Evolutionary conservation across 1,284 basidiomycete species (phyloP), one percentile per base, ranked within the genome.

Genomic region (Mycena sp.): DNA sequence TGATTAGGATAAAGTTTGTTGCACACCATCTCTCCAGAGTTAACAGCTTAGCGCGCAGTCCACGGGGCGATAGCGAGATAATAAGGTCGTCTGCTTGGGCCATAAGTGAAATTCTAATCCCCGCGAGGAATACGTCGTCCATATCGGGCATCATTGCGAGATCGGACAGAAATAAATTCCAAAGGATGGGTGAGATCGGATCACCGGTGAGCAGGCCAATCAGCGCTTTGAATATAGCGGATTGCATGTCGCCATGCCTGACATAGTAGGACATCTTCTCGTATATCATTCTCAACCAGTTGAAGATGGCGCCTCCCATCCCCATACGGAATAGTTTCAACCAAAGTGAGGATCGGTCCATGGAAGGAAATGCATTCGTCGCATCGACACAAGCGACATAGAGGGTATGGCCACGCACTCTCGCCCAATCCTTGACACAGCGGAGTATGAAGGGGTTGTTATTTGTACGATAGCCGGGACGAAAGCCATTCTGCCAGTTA

Each of bases 121-220:
- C 70, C 14, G n/a, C 49, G 1, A 79, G 60, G 16, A 59, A 0
- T 2, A 71, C 25, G 51, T 77, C 73, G 59, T 76, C 74, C 12
- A 16, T 7, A 17, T 50, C 46, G 25, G 43, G 21, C 9, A 16
- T 14, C 28, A 58, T 35, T 19, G 14, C 4, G 21, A 58, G 25
- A 35, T 49, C 45, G 0, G 73, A 49, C 6, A 79, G 52, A 65
- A 70, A 78, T 0, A 78, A 54, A 37, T 69, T 73, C 75, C 76
- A 79, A 0, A 79, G 67, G 2, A 70, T 68, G 0, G 76, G 76
- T 0, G 76, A 78, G 0, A 73, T 69, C 0, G 76, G 63, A 57
- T 77, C 75, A 0, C 75, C 75, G 4, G 63, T 73, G 0, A 77
- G 73, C 11, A 77, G 63, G 0, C 76, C 76, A 1, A 70, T 65